Evolutionary conservation across 1,284 basidiomycete genomes (phyloP).

Genomic region (Cutaneotrichosporon sp.): DNA sequence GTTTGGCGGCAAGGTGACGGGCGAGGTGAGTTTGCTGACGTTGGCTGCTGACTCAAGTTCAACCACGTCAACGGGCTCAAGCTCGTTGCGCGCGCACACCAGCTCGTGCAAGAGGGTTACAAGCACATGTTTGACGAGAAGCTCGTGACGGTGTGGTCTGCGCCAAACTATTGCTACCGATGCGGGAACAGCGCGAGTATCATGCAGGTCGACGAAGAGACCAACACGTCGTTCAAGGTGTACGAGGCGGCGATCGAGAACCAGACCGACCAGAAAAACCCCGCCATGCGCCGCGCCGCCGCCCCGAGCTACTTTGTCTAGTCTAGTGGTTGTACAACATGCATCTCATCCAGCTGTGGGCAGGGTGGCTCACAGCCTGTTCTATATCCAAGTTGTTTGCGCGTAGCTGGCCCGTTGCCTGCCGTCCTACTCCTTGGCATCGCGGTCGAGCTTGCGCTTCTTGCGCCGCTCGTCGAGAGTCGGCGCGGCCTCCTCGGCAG

Average conservation of each 20-base stretch:
- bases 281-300: conserved; percentile 45
- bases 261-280: conserved; percentile 63
- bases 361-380: background rate
- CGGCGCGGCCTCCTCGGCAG: conserved; percentile 66
- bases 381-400: background rate
- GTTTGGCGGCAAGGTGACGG: conserved; percentile 83
- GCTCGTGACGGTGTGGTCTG: conserved; percentile 96
- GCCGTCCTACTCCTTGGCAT: conserved; percentile 22
- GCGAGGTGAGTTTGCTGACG: conserved; percentile 61
- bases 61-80: conserved; percentile 82
- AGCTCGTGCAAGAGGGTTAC: conserved; percentile 94
- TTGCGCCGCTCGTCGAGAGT: conserved; percentile 73
- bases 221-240: conserved; percentile 68
- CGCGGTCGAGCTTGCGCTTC: conserved; percentile 55
- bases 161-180: conserved; percentile 93
- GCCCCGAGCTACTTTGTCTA: conserved; percentile 31
- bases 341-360: conserved; percentile 20
- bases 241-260: conserved; percentile 84
- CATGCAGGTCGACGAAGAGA: conserved; percentile 61
- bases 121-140: conserved; percentile 96
- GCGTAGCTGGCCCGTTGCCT: no score
- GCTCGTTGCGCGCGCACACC: conserved; percentile 88
- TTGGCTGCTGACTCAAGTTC: conserved; percentile 61
- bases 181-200: conserved; percentile 78
- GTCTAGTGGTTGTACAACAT: conserved; percentile 25